Base-by-base conservation (phyloP, 1,139 yeast genomes). In the Zhuliangozyma blackwelliae region DNA sequence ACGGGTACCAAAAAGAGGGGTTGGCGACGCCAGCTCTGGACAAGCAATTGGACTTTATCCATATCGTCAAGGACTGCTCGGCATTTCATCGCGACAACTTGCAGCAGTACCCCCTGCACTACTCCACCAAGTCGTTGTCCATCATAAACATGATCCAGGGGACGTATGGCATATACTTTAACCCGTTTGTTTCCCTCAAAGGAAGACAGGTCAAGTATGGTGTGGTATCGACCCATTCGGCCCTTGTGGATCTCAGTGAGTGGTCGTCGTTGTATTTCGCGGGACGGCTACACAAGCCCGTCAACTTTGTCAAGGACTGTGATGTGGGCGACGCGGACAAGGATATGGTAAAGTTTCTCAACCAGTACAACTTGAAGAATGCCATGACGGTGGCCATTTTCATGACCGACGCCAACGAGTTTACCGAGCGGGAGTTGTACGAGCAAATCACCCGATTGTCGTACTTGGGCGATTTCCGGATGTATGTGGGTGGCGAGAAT, bases 131-230 rank as follows among this genome's bases (percentile, higher is more conserved):
- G 38, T 72, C 76, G 40, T 61, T 58, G 35, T 66, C 82, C 8
- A 94, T 96, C 0, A 65, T 87, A 1, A 62, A 74, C 8, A 61
- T 72, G 1, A 71, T 90, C 1, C 70, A 84, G 9, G 50, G 77
- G n/a, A 97, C 96, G 1, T 92, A 94, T 0, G 97, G 97, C 3
- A 82, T 92, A 5, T 94, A 90, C 57, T 94, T 88, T 65, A 94
- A 92, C 54, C 97, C 99, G 3, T 92, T 76, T 59, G 87, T 86
- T 4, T 71, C 74, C 31, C 68, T 90, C 41, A 36, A 45, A 22
- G 45, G 54, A 11, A 66, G 75, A 34, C 65, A 77, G 47, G 77
- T 92, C 34, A 92, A 92, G 55, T 92, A 92, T 55, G 99, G 99
- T 5, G 82, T 89, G 10, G 82, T 88, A 1, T 78, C 87, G 3